phyloP scores from a whole-genome alignment of 2,329 filamentous ascomycete genomes.

The Lecanicillium sp. region DNA sequence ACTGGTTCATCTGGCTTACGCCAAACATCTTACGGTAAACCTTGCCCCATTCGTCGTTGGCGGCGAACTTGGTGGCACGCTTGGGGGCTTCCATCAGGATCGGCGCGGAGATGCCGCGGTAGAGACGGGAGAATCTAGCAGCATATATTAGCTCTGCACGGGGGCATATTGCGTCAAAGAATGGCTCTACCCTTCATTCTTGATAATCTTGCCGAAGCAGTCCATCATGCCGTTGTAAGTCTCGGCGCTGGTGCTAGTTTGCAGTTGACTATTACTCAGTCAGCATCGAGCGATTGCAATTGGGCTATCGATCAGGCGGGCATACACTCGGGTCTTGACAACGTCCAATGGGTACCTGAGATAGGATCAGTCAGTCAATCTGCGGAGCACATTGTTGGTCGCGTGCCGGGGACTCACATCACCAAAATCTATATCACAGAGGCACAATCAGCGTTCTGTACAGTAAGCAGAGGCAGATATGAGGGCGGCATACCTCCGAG shows the following conservation, averaged over 20 bases:
- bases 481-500: conserved; percentile 65
- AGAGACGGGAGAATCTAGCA: conserved; percentile 74
- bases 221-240: conserved; percentile 95
- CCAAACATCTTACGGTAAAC: conserved; percentile 87
- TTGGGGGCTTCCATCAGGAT: conserved; percentile 96
- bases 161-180: conserved; percentile 8
- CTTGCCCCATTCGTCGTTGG: conserved; percentile 97
- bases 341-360: conserved; percentile 95
- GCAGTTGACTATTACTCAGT: conserved; percentile 61
- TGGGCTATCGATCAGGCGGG: conserved; percentile 9
- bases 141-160: conserved; percentile 3
- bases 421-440: conserved; percentile 64
- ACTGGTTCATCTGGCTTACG: conserved; percentile 80
- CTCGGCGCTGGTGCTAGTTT: conserved; percentile 73
- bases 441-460: background rate
- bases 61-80: conserved; percentile 96
- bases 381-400: conserved; percentile 9
- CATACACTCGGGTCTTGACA: conserved; percentile 94
- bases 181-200: conserved; percentile 71
- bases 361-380: conserved; percentile 10
- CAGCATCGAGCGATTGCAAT: conserved; percentile 8
- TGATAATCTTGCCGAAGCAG: conserved; percentile 95
- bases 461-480: conserved; percentile 11
- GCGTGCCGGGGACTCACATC: conserved; percentile 51
- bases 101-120: conserved; percentile 89